Conservation (phyloP, 139 green algal species). For the Chlorella sp. region DNA sequence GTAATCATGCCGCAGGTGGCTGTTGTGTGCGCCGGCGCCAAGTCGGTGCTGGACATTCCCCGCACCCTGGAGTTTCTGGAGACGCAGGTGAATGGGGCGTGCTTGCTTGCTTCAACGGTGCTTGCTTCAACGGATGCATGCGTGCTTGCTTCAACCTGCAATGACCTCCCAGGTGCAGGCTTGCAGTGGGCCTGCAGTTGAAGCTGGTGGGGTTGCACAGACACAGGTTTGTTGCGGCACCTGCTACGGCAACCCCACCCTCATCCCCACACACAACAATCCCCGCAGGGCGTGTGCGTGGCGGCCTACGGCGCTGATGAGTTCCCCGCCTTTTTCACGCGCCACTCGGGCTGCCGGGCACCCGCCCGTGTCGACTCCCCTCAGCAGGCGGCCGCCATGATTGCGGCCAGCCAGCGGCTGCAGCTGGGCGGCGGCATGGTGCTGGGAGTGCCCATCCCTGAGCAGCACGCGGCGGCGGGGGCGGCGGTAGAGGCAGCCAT, state of each 20-base stretch:
- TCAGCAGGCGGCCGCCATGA: conserved; percentile 67
- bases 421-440: conserved; percentile 68
- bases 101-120: not conserved
- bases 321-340: conserved; percentile 97
- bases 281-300: conserved; percentile 89
- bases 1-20: no score
- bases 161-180: no score
- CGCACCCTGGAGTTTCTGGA: conserved; percentile 95
- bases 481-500: conserved; percentile 74
- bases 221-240: no score
- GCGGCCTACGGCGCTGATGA: conserved; percentile 80
- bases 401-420: conserved; percentile 52
- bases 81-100: conserved; percentile 57
- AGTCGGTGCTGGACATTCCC: conserved; percentile 97
- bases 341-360: conserved; percentile 69
- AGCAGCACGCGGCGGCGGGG: conserved; percentile 66
- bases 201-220: no score
- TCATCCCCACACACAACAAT: conserved; percentile 70
- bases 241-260: no score
- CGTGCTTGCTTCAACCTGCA: no score
- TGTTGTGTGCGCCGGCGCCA: conserved; percentile 96
- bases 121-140: no score
- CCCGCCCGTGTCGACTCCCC: conserved; percentile 65
- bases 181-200: no score
- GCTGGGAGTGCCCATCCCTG: conserved; percentile 87